Conservation (phyloP, 1,284 basidiomycete species). For the Ustilago trichophora region DNA sequence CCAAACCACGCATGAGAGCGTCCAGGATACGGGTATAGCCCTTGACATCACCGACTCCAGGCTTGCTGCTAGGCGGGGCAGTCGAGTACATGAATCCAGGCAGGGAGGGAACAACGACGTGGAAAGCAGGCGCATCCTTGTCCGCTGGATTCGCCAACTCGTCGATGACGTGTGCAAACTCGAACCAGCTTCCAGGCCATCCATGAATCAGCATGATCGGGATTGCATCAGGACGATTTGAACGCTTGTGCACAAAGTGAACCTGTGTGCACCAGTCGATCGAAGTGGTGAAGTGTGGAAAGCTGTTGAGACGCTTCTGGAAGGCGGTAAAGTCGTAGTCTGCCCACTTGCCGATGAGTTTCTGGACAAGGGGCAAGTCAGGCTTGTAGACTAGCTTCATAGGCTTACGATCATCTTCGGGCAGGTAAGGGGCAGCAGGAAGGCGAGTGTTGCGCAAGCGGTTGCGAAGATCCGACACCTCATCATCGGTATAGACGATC, state of each 20-base stretch:
- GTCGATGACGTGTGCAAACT: conserved; percentile 46
- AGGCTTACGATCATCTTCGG: conserved; percentile 25
- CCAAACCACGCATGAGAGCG: conserved; percentile 55
- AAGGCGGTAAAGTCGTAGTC: conserved; percentile 33
- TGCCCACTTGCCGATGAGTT: conserved; percentile 30
- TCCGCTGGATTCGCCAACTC: conserved; percentile 37
- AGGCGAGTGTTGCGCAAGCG: conserved; percentile 45
- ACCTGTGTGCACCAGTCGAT: conserved; percentile 56
- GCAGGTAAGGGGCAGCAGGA: conserved; percentile 36
- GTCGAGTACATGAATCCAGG: conserved; percentile 57
- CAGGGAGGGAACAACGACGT: conserved; percentile 59
- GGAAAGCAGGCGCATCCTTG: conserved; percentile 48
- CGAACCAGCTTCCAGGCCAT: conserved; percentile 58
- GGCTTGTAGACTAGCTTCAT: conserved; percentile 30
- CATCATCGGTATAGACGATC: conserved; percentile 41
- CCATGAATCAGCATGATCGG: conserved; percentile 61
- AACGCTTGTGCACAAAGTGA: conserved; percentile 52
- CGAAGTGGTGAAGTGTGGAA: conserved; percentile 53
- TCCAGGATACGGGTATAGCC: conserved; percentile 53
- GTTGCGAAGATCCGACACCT: conserved; percentile 34
- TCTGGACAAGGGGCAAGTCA: conserved; percentile 28
- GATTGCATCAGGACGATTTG: conserved; percentile 46
- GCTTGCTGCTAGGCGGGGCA: conserved; percentile 34
- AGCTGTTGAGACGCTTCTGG: conserved; percentile 27
- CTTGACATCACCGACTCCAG: conserved; percentile 34